Evolutionary conservation across 139 green algal species (phyloP).

Genomic region (Auxenochlorella pyrenoidosa): DNA sequence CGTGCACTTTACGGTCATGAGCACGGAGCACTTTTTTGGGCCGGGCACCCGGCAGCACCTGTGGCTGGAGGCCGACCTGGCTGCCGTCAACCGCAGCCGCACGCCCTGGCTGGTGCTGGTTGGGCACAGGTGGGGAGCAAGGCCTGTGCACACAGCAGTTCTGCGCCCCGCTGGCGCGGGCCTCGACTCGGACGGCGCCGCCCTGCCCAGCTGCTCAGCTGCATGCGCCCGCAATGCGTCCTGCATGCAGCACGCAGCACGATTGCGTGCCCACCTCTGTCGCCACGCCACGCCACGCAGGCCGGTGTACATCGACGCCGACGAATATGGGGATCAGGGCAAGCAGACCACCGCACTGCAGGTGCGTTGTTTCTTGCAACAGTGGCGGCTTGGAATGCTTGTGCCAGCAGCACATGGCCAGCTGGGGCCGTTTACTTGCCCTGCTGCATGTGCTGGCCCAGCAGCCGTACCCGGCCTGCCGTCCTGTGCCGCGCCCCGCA

Average conservation of each 20-base stretch:
- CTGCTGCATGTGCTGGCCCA: background rate
- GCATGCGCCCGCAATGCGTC: too few relatives aligned
- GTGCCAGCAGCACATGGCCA: too few relatives aligned
- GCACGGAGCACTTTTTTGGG: constrained; percentile 2
- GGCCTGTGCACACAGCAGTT: too few relatives aligned
- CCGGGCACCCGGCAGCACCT: background rate
- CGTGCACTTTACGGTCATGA: background rate
- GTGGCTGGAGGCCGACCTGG: constrained; percentile 47
- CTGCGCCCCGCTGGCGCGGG: too few relatives aligned
- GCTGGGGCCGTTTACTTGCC: too few relatives aligned
- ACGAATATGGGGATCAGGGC: background rate
- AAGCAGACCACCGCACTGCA: constrained; percentile 5
- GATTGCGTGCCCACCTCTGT: background rate
- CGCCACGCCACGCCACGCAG: background rate
- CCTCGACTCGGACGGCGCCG: too few relatives aligned
- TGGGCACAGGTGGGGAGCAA: background rate
- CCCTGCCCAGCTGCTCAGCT: too few relatives aligned
- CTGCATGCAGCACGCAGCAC: too few relatives aligned
- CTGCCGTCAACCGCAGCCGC: constrained; percentile 48
- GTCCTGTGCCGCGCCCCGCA: background rate
- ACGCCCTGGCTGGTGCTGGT: background rate
- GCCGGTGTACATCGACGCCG: constrained; percentile 1
- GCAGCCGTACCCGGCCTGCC: too few relatives aligned
- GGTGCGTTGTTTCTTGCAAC: background rate
- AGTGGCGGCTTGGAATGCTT: too few relatives aligned